Percentiles rank a stretch among this genome's conserved stretches.
Evolutionary conservation across 2,329 filamentous ascomycete species (phyloP).

Genomic region (Penicillium sp.): DNA sequence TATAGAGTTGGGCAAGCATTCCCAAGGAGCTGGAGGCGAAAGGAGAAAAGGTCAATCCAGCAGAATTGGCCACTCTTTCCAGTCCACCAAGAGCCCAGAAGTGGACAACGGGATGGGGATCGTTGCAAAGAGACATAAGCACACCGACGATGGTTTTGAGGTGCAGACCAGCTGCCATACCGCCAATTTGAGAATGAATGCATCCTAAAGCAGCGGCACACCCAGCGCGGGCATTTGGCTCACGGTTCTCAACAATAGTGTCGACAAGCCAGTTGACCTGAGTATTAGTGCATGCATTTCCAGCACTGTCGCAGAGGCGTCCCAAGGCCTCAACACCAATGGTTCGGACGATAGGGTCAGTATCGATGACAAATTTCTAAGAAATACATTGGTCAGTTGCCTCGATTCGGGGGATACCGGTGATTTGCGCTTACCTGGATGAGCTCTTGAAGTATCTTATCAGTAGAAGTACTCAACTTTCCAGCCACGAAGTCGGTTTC

Average conservation of each 20-base stretch:
- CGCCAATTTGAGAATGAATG: constrained; percentile 92
- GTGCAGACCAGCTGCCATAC: constrained; percentile 95
- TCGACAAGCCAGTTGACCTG: constrained; percentile 92
- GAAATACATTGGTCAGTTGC: constrained; percentile 3
- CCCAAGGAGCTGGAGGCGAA: constrained; percentile 89
- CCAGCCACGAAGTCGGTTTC: constrained; percentile 73
- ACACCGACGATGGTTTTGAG: constrained; percentile 97
- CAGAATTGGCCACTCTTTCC: constrained; percentile 81
- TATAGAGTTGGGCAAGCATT: constrained; percentile 90
- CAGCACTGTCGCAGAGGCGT: constrained; percentile 77
- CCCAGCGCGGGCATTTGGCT: constrained; percentile 87
- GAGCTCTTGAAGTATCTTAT: constrained; percentile 66
- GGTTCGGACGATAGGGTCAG: constrained; percentile 80
- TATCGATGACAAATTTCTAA: constrained; percentile 70
- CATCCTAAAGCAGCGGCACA: constrained; percentile 90
- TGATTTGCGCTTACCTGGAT: constrained; percentile 64
- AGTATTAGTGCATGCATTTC: constrained; percentile 80
- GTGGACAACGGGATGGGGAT: constrained; percentile 91
- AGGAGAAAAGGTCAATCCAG: constrained; percentile 84
- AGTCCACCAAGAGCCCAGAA: constrained; percentile 94
- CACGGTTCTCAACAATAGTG: constrained; percentile 88
- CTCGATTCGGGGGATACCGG: neutral
- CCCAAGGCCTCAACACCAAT: constrained; percentile 83
- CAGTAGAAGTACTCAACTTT: constrained; percentile 71
- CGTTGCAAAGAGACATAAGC: constrained; percentile 94